These are phyloP conservation scores for Plasmopara muralis DNA, from an alignment of 352 stramenopile genomes.

Conservation along the genomic window DNA sequence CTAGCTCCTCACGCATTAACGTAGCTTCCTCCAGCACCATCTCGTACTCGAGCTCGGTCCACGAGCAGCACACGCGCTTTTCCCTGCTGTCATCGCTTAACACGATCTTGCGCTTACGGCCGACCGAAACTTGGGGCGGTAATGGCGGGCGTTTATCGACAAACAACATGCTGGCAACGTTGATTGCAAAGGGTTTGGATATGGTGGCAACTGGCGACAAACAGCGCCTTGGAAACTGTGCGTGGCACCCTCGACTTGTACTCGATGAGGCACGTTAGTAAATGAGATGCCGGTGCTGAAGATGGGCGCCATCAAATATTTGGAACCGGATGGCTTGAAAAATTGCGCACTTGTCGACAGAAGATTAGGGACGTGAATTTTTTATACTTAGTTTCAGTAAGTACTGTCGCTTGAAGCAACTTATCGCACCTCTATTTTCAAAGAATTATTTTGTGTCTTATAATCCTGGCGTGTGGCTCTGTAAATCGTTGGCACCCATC, in stretches of 20 bases:
- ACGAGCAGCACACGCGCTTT: slow-evolving; percentile 46
- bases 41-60: slow-evolving; percentile 68
- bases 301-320: slow-evolving; percentile 24
- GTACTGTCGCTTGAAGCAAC: not conserved
- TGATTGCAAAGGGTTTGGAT: slow-evolving; percentile 17
- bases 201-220: slow-evolving; percentile 9
- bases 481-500: not conserved
- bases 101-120: slow-evolving; percentile 50
- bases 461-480: not conserved
- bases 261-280: slow-evolving; percentile 16
- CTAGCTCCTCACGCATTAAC: slow-evolving; percentile 59
- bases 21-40: slow-evolving; percentile 64
- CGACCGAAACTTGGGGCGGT: slow-evolving; percentile 6
- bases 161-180: slow-evolving; percentile 28
- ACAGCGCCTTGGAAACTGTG: not conserved
- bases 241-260: slow-evolving; percentile 3
- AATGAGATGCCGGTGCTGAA: slow-evolving; percentile 16
- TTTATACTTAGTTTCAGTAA: slow-evolving; percentile 10
- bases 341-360: slow-evolving; percentile 12
- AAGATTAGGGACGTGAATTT: slow-evolving; percentile 1
- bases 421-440: slow-evolving; percentile 1
- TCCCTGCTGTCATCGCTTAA: slow-evolving; percentile 26
- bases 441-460: not conserved
- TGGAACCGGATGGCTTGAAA: slow-evolving; percentile 22
- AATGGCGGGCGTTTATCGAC: slow-evolving; percentile 27